Base-by-base conservation (phyloP, 176 grass and related monocot species). In the Zea luxurians region DNA sequence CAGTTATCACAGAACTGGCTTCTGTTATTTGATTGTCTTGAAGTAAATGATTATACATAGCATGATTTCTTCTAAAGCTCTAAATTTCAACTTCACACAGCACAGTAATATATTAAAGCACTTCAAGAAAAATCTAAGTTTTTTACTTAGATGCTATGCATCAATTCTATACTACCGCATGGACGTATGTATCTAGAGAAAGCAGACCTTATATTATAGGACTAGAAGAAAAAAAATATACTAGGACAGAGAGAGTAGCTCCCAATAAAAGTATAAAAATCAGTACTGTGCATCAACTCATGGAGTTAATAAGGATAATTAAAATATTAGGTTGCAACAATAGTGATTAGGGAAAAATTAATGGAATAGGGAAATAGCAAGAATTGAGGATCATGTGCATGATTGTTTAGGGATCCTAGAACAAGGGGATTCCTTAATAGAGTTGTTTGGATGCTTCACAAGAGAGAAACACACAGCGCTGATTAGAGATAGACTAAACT, bases 101-200 rank as follows among this genome's bases (percentile, higher is more conserved):
- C 9, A 71, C 10, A 72, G 67, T 1, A 59, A 71, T 50, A 50
- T 52, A 68, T 45, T 47, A 74, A 73, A 44, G 2, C 48, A 1
- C 60, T 75, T 40, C 21, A 62, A 62, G 3, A 48, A 77, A 49
- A 64, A 27, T 1, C 4, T 18, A 13, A 7, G 2, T n/a, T 35
- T 37, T 36, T 43, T 40, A 58, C 59, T 55, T 7, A 61, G 40
- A 58, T 16, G 38, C 4, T 37, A 42, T 40, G 8, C 21, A 43
- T 37, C 45, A 13, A 68, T 57, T 71, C 8, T 48, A 8, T 65
- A 77, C 66, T n/a, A n/a, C n/a, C n/a, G n/a, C n/a, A n/a, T n/a
- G n/a, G n/a, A n/a, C n/a, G n/a, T n/a, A n/a, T n/a, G n/a, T n/a
- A n/a, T n/a, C n/a, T n/a, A n/a, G n/a, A n/a, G n/a, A n/a, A n/a